Conservation (phyloP, 352 stramenopile species). For the Phytopythium sindhum region DNA sequence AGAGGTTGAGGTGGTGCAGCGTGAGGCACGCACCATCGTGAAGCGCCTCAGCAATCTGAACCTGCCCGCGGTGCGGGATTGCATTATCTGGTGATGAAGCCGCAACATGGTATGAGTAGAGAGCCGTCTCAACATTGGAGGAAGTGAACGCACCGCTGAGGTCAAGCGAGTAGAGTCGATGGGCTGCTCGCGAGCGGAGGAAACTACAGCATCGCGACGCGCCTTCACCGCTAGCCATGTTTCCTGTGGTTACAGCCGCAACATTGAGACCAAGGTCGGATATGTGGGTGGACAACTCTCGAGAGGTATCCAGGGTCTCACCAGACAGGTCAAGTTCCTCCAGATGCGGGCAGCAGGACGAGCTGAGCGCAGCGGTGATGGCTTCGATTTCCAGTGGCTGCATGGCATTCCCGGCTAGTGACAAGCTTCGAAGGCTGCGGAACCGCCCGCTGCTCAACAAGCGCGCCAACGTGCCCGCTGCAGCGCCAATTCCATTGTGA, state of each 20-base stretch:
- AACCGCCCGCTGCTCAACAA: slow-evolving; percentile 15
- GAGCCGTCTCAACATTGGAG: background rate
- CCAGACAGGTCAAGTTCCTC: slow-evolving; percentile 38
- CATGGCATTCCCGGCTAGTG: slow-evolving; percentile 35
- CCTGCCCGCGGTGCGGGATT: slow-evolving; percentile 35
- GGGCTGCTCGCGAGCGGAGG: slow-evolving; percentile 26
- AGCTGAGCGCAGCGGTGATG: slow-evolving; percentile 18
- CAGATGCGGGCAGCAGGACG: slow-evolving; percentile 20
- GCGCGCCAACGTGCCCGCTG: slow-evolving; percentile 24
- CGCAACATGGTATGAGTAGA: background rate
- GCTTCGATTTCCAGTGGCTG: slow-evolving; percentile 31
- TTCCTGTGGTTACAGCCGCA: slow-evolving; percentile 20
- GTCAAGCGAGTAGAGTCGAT: slow-evolving; percentile 33
- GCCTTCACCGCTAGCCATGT: slow-evolving; percentile 36
- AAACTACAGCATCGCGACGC: slow-evolving; percentile 39
- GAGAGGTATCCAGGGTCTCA: slow-evolving; percentile 6
- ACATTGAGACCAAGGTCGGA: background rate
- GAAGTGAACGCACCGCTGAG: slow-evolving; percentile 38
- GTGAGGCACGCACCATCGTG: slow-evolving; percentile 30
- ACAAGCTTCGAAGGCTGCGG: slow-evolving; percentile 19
- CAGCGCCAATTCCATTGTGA: slow-evolving; percentile 22
- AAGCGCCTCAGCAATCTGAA: slow-evolving; percentile 38
- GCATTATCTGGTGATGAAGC: slow-evolving; percentile 34
- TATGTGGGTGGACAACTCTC: background rate
- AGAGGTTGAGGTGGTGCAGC: slow-evolving; percentile 52